Conservation (phyloP, 176 grass and related monocot genomes). For the Paspalum vaginatum region DNA sequence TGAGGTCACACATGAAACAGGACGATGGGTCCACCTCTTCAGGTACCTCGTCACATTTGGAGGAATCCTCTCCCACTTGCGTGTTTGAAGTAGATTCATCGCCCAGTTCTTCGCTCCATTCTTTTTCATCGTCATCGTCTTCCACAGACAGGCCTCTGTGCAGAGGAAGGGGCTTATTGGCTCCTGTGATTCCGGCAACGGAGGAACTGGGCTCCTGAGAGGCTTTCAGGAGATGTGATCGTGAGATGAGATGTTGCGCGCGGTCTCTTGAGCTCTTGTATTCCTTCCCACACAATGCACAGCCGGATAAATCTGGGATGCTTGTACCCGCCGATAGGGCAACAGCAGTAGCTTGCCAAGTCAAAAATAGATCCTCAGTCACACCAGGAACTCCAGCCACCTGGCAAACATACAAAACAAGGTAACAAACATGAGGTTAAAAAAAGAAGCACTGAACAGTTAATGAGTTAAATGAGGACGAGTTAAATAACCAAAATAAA, state of each 20-base stretch:
- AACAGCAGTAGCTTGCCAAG: slow-evolving; percentile 42
- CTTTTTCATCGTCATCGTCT: slow-evolving; percentile 56
- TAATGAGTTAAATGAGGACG: not conserved
- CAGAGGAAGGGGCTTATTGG: slow-evolving; percentile 48
- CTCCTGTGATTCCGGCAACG: slow-evolving; percentile 57
- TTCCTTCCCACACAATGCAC: slow-evolving; percentile 79
- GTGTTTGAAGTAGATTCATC: slow-evolving; percentile 50
- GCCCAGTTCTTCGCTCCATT: slow-evolving; percentile 58
- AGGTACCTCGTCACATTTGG: slow-evolving; percentile 45
- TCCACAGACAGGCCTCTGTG: slow-evolving; percentile 32
- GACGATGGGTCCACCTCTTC: slow-evolving; percentile 67
- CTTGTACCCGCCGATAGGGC: slow-evolving; percentile 49
- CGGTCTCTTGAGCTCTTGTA: slow-evolving; percentile 82
- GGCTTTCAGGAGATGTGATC: slow-evolving; percentile 59
- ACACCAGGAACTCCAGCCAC: slow-evolving; percentile 89
- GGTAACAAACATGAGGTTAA: not conserved
- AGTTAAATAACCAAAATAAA: too few species aligned
- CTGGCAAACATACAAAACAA: slow-evolving; percentile 34
- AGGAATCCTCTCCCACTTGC: slow-evolving; percentile 40
- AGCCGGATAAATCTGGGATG: slow-evolving; percentile 63
- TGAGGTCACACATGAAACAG: slow-evolving; percentile 89
- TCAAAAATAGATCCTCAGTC: slow-evolving; percentile 74
- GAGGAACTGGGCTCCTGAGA: slow-evolving; percentile 67
- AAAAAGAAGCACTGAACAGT: not conserved
- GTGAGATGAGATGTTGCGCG: slow-evolving; percentile 77